phyloP scores from a whole-genome alignment of 768 basidiomycete genomes.

The Leccinum fibrillosum region DNA sequence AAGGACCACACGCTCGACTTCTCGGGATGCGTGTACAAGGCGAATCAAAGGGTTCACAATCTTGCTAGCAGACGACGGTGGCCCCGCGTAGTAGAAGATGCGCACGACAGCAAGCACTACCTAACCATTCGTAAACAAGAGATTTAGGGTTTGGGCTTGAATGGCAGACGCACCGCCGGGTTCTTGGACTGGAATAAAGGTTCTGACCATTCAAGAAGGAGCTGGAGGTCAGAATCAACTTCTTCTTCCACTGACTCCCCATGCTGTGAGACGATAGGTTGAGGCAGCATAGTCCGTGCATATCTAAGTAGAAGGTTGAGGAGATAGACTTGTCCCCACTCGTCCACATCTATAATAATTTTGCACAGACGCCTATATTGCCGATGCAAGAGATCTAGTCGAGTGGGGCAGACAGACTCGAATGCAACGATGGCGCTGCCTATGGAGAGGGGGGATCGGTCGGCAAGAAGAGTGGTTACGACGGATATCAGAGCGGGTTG shows the following conservation, averaged over 20 bases:
- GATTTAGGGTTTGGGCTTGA: background rate
- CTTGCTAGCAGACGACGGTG: conserved; percentile 51
- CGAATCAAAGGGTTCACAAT: conserved; percentile 73
- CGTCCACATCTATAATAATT: conserved; percentile 87
- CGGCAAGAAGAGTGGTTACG: conserved; percentile 60
- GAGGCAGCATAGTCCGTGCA: conserved; percentile 76
- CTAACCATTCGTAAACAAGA: conserved; percentile 35
- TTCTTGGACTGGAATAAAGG: conserved; percentile 85
- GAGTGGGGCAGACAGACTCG: conserved; percentile 79
- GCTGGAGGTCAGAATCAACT: conserved; percentile 71
- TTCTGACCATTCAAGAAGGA: conserved; percentile 68
- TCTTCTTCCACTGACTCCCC: conserved; percentile 46
- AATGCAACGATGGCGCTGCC: conserved; percentile 87
- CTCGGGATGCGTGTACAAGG: conserved; percentile 63
- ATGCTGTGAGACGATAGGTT: conserved; percentile 43
- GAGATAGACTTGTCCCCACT: conserved; percentile 91
- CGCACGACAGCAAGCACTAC: conserved; percentile 77
- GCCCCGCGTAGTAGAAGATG: conserved; percentile 70
- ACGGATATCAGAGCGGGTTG: conserved; percentile 68
- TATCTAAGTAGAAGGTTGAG: conserved; percentile 80
- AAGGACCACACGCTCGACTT: conserved; percentile 73
- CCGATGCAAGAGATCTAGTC: conserved; percentile 82
- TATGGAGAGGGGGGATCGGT: conserved; percentile 82
- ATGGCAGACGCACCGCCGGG: conserved; percentile 61
- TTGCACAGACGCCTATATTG: conserved; percentile 85